Evolutionary conservation across 371 early-diverging fungal species (phyloP).

Genomic region (Entomophthora muscae): DNA sequence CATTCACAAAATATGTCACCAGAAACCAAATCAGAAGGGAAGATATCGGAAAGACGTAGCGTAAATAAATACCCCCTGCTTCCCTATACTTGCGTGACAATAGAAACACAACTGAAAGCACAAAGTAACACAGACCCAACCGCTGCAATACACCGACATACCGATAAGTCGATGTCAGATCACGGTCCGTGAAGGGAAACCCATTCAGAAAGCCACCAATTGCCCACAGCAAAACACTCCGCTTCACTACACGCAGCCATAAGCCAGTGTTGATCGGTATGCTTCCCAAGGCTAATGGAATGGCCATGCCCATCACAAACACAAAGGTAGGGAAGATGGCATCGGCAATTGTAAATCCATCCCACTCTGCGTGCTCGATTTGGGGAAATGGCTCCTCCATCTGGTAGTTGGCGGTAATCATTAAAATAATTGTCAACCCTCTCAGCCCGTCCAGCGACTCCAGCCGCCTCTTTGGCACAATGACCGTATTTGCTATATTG

Average conservation of each 20-base stretch:
- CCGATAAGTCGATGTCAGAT: constrained; percentile 13
- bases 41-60: constrained; percentile 8
- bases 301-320: constrained; percentile 23
- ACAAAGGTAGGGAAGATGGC: constrained; percentile 27
- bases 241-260: constrained; percentile 12
- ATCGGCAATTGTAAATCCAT: constrained; percentile 26
- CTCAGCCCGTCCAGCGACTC: constrained; percentile 22
- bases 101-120: constrained; percentile 10
- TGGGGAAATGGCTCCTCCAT: constrained; percentile 14
- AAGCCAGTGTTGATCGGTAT: background rate
- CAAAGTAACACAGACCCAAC: constrained; percentile 17
- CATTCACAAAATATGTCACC: constrained; percentile 14
- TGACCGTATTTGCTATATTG: too few species aligned
- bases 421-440: constrained; percentile 21
- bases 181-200: constrained; percentile 13
- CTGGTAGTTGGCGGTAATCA: constrained; percentile 29
- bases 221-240: constrained; percentile 16
- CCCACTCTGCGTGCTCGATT: constrained; percentile 20
- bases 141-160: constrained; percentile 20
- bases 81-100: constrained; percentile 3
- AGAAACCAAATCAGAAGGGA: constrained; percentile 17
- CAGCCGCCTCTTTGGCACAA: too few species aligned
- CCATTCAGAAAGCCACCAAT: constrained; percentile 19
- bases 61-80: too few species aligned
- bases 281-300: constrained; percentile 18